These are phyloP conservation scores for Jamesozyma jinghongensis DNA, from an alignment of 805 yeast genomes.

Conservation along the genomic window DNA sequence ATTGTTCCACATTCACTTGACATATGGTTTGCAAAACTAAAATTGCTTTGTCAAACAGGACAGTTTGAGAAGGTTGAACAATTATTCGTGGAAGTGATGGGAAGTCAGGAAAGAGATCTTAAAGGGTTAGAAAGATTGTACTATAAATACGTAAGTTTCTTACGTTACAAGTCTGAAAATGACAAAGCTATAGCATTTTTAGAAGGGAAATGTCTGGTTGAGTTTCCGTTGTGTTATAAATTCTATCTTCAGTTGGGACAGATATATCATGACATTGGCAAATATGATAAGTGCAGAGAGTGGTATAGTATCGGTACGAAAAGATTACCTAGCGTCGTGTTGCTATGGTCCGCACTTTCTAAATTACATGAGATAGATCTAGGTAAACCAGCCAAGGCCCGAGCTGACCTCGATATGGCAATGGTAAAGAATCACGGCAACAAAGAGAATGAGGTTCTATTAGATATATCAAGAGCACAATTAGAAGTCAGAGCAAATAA, in stretches of 20 bases:
- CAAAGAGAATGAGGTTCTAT: slow-evolving; percentile 25
- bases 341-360: slow-evolving; percentile 50
- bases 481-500: slow-evolving; percentile 50
- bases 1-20: slow-evolving; percentile 40
- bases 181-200: slow-evolving; percentile 35
- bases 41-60: slow-evolving; percentile 43
- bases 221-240: slow-evolving; percentile 43
- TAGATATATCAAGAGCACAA: slow-evolving; percentile 51
- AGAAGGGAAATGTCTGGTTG: slow-evolving; percentile 36
- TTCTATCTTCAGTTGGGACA: slow-evolving; percentile 59
- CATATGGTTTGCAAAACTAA: slow-evolving; percentile 65
- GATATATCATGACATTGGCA: slow-evolving; percentile 31
- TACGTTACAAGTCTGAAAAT: slow-evolving; percentile 33
- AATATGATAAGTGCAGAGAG: slow-evolving; percentile 38
- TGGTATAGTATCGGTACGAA: slow-evolving; percentile 42
- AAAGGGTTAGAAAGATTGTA: slow-evolving; percentile 39
- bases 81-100: slow-evolving; percentile 17
- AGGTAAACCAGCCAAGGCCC: slow-evolving; percentile 44
- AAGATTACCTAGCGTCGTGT: slow-evolving; percentile 34
- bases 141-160: slow-evolving; percentile 49
- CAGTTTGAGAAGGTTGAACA: slow-evolving; percentile 31
- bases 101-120: slow-evolving; percentile 32
- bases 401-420: slow-evolving; percentile 66
- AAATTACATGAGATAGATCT: slow-evolving; percentile 36
- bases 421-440: slow-evolving; percentile 40